Evolutionary conservation across 148 eudicot species (phyloP).

Genomic region (Rhododendron williamsianum): DNA sequence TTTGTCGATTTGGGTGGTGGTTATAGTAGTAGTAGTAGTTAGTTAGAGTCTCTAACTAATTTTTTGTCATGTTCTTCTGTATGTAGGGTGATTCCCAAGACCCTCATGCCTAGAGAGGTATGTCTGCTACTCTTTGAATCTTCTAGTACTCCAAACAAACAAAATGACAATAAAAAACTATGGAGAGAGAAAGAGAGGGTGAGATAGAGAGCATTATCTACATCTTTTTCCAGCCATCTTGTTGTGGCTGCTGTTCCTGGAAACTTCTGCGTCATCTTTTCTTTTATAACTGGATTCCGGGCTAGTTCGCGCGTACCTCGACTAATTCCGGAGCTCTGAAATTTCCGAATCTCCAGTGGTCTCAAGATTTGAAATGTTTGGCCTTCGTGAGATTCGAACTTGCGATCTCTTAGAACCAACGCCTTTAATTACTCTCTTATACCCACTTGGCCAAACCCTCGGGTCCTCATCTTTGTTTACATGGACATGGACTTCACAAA

Average conservation of each 20-base stretch:
- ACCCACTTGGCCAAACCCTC: not conserved
- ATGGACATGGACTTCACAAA: slow-evolving; percentile 6
- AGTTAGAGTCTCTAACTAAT: not conserved
- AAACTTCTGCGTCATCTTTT: slow-evolving; percentile 16
- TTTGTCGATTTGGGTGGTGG: not conserved
- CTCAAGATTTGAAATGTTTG: no score
- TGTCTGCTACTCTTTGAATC: not conserved
- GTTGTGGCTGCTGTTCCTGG: slow-evolving; percentile 13
- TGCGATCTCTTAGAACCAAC: no score
- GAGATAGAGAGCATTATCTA: slow-evolving; percentile 10
- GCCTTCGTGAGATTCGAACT: no score
- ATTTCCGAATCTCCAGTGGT: no score
- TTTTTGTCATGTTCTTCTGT: slow-evolving; percentile 24
- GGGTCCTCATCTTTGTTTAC: slow-evolving; percentile 15
- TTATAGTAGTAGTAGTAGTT: not conserved
- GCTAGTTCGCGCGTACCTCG: fast-evolving
- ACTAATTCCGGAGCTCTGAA: fast-evolving
- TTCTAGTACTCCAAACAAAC: not conserved
- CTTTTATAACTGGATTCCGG: not conserved
- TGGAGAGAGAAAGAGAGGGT: not conserved
- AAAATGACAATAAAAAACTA: not conserved
- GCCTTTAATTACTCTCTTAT: no score
- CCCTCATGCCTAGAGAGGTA: slow-evolving; percentile 45
- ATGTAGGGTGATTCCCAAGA: slow-evolving; percentile 39
- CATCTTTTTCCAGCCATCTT: not conserved